A percentile compares a stretch with the other conserved stretches of the same genome.
Evolutionary conservation across 805 yeast genomes (phyloP).

Genomic region (Kazachstania kunashirensis): DNA sequence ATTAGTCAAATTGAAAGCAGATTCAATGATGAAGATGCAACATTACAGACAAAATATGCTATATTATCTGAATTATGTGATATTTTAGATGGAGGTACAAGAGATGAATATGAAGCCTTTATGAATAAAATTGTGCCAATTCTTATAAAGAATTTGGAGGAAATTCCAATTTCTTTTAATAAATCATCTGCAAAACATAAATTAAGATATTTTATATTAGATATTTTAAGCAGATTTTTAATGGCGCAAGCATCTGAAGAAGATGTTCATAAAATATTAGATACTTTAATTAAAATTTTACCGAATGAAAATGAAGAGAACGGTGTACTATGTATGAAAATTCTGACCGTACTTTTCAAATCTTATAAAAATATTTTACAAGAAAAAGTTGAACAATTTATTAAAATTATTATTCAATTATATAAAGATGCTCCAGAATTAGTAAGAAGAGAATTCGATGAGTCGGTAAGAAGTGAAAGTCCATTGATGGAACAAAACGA

Average conservation of each 20-base stretch:
- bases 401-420: constrained; percentile 62
- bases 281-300: constrained; percentile 46
- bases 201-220: constrained; percentile 65
- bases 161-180: constrained; percentile 63
- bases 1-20: constrained; percentile 60
- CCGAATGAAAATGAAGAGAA: constrained; percentile 87
- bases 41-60: constrained; percentile 52
- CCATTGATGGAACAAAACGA: constrained; percentile 2
- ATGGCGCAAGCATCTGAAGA: constrained; percentile 75
- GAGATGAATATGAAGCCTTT: constrained; percentile 73
- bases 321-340: constrained; percentile 84
- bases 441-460: constrained; percentile 59
- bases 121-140: constrained; percentile 61
- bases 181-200: constrained; percentile 64
- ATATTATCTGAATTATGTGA: constrained; percentile 77
- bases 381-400: constrained; percentile 69
- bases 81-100: constrained; percentile 73
- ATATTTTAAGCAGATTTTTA: constrained; percentile 70
- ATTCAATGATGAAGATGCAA: constrained; percentile 45
- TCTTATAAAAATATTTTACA: constrained; percentile 60
- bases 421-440: constrained; percentile 72
- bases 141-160: constrained; percentile 50
- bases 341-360: constrained; percentile 76
- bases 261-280: constrained; percentile 51
- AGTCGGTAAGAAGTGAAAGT: constrained; percentile 5